Evolutionary conservation across 129 eudicot genomes (phyloP), one percentile per base, ranked within the genome.

Genomic region (Glebionis coronaria): DNA sequence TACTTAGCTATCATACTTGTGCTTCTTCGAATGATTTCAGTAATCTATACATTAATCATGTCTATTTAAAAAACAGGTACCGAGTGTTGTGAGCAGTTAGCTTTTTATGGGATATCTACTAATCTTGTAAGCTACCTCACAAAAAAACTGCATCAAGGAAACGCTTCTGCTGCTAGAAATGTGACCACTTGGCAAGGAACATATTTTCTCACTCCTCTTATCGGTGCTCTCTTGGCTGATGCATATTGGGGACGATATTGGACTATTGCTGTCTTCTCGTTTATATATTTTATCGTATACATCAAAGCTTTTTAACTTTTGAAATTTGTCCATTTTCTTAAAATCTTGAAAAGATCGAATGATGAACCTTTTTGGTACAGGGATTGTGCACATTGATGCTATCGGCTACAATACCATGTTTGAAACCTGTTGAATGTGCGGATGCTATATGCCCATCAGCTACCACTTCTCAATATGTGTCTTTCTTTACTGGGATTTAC

Each of bases 231-330:
- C 27, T 76, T 88, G 60, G 96, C 92, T 1, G 96, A 88, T 79
- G 84, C 93, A 2, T 80, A 73, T 70, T 88, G 89, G 96, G 96
- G 96, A 83, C 81, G 87, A 88, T 88, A 88, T 78, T 81, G 90
- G 96, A 88, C 96, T 20, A 88, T 85, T 68, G 89, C 93, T 59
- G 56, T 55, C 59, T 88, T 88, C 81, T 85, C 92, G 60, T 47
- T 73, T 35, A 78, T 88, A 25, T 88, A 88, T 67, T 85, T 88
- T 73, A 68, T 85, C 11, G 96, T 88, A 84, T 72, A 1, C 3
- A 63, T 45, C 67, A 27, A 58, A 27, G 7, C 42, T 9, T 28
- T 14, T 27, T 13, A 27, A 13, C 6, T 14, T 58, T 28, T 18
- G 14, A 27, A 58, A 35, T 0, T 58, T 58, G 19, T 28, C 44